Evolutionary conservation across 192 early-diverging fungal species (phyloP).

Genomic region (Pecoramyces ruminantium): DNA sequence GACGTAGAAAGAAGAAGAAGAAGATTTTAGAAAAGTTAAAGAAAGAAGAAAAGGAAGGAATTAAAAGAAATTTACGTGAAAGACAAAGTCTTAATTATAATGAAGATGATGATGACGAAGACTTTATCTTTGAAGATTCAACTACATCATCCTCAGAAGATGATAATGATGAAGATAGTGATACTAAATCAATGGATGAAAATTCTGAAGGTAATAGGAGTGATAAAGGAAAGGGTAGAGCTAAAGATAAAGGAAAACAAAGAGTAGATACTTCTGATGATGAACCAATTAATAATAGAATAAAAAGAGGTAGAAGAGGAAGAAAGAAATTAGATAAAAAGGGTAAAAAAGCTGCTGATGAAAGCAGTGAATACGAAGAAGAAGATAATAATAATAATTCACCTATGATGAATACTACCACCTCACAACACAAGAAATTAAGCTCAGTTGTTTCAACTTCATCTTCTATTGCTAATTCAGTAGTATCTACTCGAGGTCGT

Average conservation of each 20-base stretch:
- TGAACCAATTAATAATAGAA: not conserved
- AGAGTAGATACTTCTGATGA: not conserved
- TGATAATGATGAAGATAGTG: too few species aligned
- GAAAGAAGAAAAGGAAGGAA: not conserved
- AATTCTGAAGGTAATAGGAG: not conserved
- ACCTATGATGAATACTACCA: too few species aligned
- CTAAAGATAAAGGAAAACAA: too few species aligned
- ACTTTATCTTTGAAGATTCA: constrained; percentile 21
- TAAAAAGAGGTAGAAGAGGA: not conserved
- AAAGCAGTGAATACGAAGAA: not conserved
- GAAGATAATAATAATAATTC: too few species aligned
- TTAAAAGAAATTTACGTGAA: constrained; percentile 7
- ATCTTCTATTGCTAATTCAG: not conserved
- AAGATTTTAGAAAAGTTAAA: not conserved
- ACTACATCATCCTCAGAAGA: constrained; percentile 18
- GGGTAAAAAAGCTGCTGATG: not conserved
- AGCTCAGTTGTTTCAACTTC: not conserved
- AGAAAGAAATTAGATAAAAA: not conserved
- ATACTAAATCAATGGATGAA: not conserved
- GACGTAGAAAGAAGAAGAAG: not conserved
- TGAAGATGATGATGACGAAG: constrained; percentile 44
- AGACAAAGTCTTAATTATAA: constrained; percentile 25
- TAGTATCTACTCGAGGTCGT: too few species aligned
- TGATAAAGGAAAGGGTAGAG: not conserved
- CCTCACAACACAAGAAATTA: not conserved